phyloP scores from a whole-genome alignment of 345 rosid genomes.

The Sisymbrium altissimum region DNA sequence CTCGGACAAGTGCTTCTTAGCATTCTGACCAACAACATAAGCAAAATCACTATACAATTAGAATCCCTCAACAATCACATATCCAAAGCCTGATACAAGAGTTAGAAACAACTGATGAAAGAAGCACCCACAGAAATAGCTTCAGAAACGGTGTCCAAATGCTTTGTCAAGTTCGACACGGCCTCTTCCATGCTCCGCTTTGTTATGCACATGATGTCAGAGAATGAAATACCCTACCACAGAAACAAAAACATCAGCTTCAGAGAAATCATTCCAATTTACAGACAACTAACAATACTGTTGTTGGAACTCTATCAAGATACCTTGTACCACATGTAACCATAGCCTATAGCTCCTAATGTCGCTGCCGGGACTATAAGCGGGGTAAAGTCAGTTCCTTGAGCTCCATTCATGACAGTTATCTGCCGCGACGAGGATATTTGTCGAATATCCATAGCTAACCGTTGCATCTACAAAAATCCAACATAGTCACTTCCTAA shows the following conservation, averaged over 20 bases:
- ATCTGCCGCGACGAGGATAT: slow-evolving; percentile 64
- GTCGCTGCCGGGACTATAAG: slow-evolving; percentile 75
- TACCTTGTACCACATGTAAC: slow-evolving; percentile 99
- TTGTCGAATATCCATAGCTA: slow-evolving; percentile 68
- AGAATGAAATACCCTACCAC: slow-evolving; percentile 73
- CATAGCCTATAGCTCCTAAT: slow-evolving; percentile 89
- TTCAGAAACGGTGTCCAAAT: slow-evolving; percentile 75
- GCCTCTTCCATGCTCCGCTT: slow-evolving; percentile 72
- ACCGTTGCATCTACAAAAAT: slow-evolving; percentile 48
- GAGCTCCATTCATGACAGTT: slow-evolving; percentile 70
- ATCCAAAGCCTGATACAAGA: slow-evolving; percentile 12
- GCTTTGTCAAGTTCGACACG: slow-evolving; percentile 75
- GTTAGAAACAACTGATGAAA: slow-evolving; percentile 1
- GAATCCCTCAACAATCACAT: neutral
- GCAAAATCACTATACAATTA: slow-evolving; percentile 2
- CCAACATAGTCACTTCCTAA: slow-evolving; percentile 1
- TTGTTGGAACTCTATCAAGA: neutral
- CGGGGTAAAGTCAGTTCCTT: slow-evolving; percentile 53
- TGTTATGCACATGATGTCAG: slow-evolving; percentile 90
- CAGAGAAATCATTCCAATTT: neutral
- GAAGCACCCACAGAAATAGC: slow-evolving; percentile 63
- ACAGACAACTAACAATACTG: neutral
- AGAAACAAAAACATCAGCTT: slow-evolving; percentile 7
- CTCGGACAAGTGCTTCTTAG: slow-evolving; percentile 80
- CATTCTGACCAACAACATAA: slow-evolving; percentile 50